phyloP scores from a whole-genome alignment of 148 eudicot genomes.

The Arctostaphylos glauca region DNA sequence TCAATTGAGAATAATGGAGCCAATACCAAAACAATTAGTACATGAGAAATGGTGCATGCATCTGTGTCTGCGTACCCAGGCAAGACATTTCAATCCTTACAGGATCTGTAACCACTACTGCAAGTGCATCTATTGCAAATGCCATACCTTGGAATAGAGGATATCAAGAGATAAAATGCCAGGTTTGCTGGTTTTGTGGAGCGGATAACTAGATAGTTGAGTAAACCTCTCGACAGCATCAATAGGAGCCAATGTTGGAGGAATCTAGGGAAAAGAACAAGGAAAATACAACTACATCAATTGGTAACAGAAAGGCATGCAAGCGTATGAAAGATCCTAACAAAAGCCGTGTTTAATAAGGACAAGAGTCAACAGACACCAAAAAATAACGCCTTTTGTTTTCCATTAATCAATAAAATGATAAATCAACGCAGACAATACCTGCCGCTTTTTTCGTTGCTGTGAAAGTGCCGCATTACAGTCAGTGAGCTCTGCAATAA shows the following conservation, averaged over 20 bases:
- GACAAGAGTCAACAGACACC: not conserved
- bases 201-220: conserved; percentile 77
- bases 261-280: conserved; percentile 45
- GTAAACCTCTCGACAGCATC: conserved; percentile 77
- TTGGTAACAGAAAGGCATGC: not conserved
- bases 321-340: not conserved
- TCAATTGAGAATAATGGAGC: not conserved
- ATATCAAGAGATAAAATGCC: conserved; percentile 83
- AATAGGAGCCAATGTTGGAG: conserved; percentile 74
- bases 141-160: conserved; percentile 63
- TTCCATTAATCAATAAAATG: not conserved
- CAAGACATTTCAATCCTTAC: not conserved
- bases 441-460: conserved; percentile 86
- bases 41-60: not conserved
- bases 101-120: not conserved
- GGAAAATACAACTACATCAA: not conserved
- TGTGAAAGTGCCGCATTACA: conserved; percentile 88
- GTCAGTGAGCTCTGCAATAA: conserved; percentile 75
- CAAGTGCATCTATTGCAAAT: not conserved
- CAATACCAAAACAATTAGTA: not conserved
- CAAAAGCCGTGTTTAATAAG: not conserved
- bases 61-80: not conserved
- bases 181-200: conserved; percentile 89
- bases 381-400: not conserved
- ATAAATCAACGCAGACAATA: conserved; percentile 21